These are phyloP conservation scores for Globisporangium acanthophoron DNA, from an alignment of 352 stramenopile species.

Conservation along the genomic window DNA sequence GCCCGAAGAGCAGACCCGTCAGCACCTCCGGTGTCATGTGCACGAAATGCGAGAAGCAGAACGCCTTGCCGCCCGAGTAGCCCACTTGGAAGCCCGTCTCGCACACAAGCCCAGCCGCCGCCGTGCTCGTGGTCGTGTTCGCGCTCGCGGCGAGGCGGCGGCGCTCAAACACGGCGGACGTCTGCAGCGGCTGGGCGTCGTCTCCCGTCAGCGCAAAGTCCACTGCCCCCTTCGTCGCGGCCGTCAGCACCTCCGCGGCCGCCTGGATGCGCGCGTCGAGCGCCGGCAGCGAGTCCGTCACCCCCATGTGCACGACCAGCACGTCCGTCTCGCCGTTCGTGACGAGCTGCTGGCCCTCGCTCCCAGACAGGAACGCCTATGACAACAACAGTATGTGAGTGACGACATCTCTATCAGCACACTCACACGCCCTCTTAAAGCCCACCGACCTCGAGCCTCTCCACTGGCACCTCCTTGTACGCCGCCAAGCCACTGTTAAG, in stretches of 20 bases:
- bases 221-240: conserved; percentile 24
- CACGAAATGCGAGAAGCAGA: conserved; percentile 85
- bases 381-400: background rate
- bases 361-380: conserved; percentile 8
- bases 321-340: conserved; percentile 55
- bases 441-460: conserved; percentile 15
- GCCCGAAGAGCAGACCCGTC: conserved; percentile 62
- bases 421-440: background rate
- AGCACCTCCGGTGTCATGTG: conserved; percentile 78
- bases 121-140: conserved; percentile 9
- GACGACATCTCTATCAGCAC: background rate
- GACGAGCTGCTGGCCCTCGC: conserved; percentile 25
- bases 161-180: conserved; percentile 16
- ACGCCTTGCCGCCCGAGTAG: conserved; percentile 50
- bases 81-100: conserved; percentile 59
- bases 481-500: conserved; percentile 7
- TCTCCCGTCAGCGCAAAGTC: conserved; percentile 72
- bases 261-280: conserved; percentile 42
- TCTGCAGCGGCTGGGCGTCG: conserved; percentile 21
- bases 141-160: conserved; percentile 31
- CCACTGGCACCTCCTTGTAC: conserved; percentile 15
- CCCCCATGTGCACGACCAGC: conserved; percentile 51
- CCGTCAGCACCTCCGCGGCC: conserved; percentile 26
- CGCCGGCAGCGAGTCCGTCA: conserved; percentile 22
- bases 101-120: conserved; percentile 35